A percentile compares a stretch with the other conserved stretches of the same genome.
Evolutionary conservation across 1,284 basidiomycete species (phyloP).

Genomic region (Chondrostereum purpureum): DNA sequence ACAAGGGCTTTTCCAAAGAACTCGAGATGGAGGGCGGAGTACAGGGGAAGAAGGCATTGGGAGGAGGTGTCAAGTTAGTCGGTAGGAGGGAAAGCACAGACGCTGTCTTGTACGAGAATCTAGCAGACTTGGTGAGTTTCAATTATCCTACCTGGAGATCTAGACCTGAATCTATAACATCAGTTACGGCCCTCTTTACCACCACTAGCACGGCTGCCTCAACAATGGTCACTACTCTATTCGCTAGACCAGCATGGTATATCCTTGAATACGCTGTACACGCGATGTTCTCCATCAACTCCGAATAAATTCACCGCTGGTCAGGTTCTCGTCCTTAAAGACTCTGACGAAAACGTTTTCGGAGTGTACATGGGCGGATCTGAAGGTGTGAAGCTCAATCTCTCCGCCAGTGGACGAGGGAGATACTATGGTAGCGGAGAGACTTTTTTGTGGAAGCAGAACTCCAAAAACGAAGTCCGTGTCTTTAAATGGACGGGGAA

Average conservation of each 20-base stretch:
- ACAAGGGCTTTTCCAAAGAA: slow-evolving; percentile 42
- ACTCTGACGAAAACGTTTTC: slow-evolving; percentile 59
- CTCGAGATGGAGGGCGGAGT: slow-evolving; percentile 29
- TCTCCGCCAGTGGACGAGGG: slow-evolving; percentile 25
- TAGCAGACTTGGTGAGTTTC: slow-evolving; percentile 56
- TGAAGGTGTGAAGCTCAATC: slow-evolving; percentile 60
- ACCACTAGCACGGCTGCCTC: slow-evolving; percentile 71
- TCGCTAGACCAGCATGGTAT: slow-evolving; percentile 95
- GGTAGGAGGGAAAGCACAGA: slow-evolving; percentile 52
- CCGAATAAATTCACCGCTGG: slow-evolving; percentile 24
- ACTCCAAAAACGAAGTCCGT: slow-evolving; percentile 34
- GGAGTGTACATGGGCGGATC: slow-evolving; percentile 66
- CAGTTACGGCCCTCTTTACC: slow-evolving; percentile 75
- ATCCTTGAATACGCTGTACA: slow-evolving; percentile 83
- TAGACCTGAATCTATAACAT: slow-evolving; percentile 3
- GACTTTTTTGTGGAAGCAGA: slow-evolving; percentile 76
- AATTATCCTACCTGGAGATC: slow-evolving; percentile 4
- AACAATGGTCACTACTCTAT: slow-evolving; percentile 84
- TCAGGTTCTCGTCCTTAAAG: slow-evolving; percentile 53
- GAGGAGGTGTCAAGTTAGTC: slow-evolving; percentile 33
- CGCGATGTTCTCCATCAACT: slow-evolving; percentile 43
- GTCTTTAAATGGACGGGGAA: slow-evolving; percentile 85
- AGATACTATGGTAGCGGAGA: slow-evolving; percentile 86
- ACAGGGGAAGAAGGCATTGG: slow-evolving; percentile 38
- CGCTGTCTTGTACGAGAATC: slow-evolving; percentile 42